Percentiles rank a stretch among this genome's conserved stretches.
These are phyloP conservation scores for Cucumis sativus DNA, from an alignment of 306 rosid species.

Conservation along the genomic window Cucumber_9930_V3 NC_026658.2:13799001-13799500, in stretches of 20 bases:
- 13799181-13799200: constrained; percentile 26
- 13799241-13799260: constrained; percentile 39
- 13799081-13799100: constrained; percentile 40
- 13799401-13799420: too few species aligned
- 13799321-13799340: constrained; percentile 49
- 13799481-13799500: too few species aligned
- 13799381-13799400: too few species aligned
- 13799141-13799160: constrained; percentile 15
- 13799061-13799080: constrained; percentile 39
- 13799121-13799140: constrained; percentile 21
- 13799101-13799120: constrained; percentile 38
- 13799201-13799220: constrained; percentile 61
- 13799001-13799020: constrained; percentile 56
- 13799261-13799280: constrained; percentile 51
- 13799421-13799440: too few species aligned
- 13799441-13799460: too few species aligned
- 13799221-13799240: constrained; percentile 48
- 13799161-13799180: constrained; percentile 34
- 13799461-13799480: too few species aligned
- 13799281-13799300: constrained; percentile 65
- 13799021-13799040: constrained; percentile 69
- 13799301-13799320: constrained; percentile 17
- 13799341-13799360: constrained; percentile 17
- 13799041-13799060: constrained; percentile 49
- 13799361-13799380: too few species aligned